Conservation (phyloP, 768 basidiomycete genomes). For the Calocera viscosa region DNA sequence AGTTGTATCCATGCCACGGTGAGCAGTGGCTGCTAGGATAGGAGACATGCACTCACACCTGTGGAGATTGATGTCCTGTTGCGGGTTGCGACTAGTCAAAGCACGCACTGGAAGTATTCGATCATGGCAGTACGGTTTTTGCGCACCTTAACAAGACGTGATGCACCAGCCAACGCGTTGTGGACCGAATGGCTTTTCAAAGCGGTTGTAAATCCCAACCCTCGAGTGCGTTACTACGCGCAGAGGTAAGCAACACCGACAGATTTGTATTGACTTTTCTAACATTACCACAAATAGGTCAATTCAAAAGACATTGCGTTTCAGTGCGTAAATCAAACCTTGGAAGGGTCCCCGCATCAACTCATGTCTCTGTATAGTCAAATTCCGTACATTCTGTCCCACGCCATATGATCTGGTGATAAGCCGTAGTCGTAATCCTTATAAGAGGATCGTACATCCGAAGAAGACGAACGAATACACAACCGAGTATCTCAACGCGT, state of each 20-base stretch:
- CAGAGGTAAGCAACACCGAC: slow-evolving; percentile 12
- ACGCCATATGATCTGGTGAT: slow-evolving; percentile 47
- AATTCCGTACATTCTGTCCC: slow-evolving; percentile 58
- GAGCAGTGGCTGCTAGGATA: slow-evolving; percentile 18
- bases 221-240: slow-evolving; percentile 6
- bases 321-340: background rate
- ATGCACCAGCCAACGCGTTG: slow-evolving; percentile 36
- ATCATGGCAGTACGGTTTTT: slow-evolving; percentile 58
- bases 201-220: background rate
- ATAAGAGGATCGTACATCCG: slow-evolving; percentile 41
- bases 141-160: slow-evolving; percentile 55
- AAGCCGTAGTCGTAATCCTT: slow-evolving; percentile 52
- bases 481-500: slow-evolving; percentile 42
- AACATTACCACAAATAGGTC: slow-evolving; percentile 14
- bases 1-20: slow-evolving; percentile 37
- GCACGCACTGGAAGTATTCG: slow-evolving; percentile 69
- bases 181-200: slow-evolving; percentile 1
- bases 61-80: slow-evolving; percentile 37
- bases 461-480: slow-evolving; percentile 41
- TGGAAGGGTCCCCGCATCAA: background rate
- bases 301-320: background rate
- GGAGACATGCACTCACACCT: slow-evolving; percentile 3
- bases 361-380: slow-evolving; percentile 30
- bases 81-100: slow-evolving; percentile 43
- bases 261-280: slow-evolving; percentile 19